Evolutionary conservation across 208 protist genomes (phyloP), one percentile per base, ranked within the genome.

Genomic region (Trypanosoma avium): DNA sequence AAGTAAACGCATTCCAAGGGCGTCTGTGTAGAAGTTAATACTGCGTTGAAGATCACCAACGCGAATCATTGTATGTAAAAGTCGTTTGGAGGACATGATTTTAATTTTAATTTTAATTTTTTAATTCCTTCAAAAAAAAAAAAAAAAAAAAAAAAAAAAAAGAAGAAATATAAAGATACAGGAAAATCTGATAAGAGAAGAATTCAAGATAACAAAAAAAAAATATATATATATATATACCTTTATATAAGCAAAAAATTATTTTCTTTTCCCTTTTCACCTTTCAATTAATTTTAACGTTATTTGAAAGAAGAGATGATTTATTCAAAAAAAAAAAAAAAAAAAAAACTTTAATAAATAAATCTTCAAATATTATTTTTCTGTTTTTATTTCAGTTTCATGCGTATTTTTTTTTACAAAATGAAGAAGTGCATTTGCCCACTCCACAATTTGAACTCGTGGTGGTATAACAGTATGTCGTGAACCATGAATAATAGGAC

Each of bases 31-130:
- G 45, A 93, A 96, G 29, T 86, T 75, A 56, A 93, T 82, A 48
- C 83, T 92, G 35, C 86, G 81, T 27, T 94, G 75, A 4, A 94
- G 75, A 50, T 92, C 79, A 10, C 83, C 86, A 10, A 96, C 85
- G 50, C 90, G 84, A 62, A 96, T 88, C 84, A 96, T 96, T 38
- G 85, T 93, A 63, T 94, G 87, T 27, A 92, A 61, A 67, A 92
- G 57, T 40, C 84, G 88, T 50, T 56, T 79, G 15, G 62, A 62
- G 3, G 27, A 24, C 61, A 65, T 65, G 59, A 47, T 43, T 7
- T 5, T 47, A 22, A 27, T 56, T 4, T 30, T 38, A 42, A 1
- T 5, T 56, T 40, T 56, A n/a, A 42, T 13, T 40, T 56, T 2
- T 40, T 40, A 6, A 43, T 52, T 38, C 48, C 66, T 27, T 29